These are phyloP conservation scores for Lentinula detonsa DNA, from an alignment of 768 basidiomycete genomes.

Conservation along the genomic window DNA sequence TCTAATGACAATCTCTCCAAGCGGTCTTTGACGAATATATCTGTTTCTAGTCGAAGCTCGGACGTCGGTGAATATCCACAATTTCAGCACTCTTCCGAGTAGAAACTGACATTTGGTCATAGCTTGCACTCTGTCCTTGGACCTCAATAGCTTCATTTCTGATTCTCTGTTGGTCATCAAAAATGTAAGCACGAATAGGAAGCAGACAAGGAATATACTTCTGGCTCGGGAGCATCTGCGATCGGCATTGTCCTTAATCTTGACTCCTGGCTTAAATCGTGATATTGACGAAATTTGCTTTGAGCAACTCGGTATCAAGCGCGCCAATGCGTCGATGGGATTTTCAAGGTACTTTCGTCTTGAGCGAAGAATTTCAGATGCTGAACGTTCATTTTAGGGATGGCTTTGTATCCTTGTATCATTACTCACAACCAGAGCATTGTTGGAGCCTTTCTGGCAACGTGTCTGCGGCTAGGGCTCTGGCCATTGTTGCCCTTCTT, in stretches of 20 bases:
- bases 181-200: conserved; percentile 39
- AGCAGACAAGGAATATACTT: conserved; percentile 34
- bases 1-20: conserved; percentile 17
- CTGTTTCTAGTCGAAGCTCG: conserved; percentile 11
- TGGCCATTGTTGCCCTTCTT: conserved; percentile 63
- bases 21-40: conserved; percentile 19
- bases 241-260: conserved; percentile 51
- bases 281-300: conserved; percentile 68
- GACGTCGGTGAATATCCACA: conserved; percentile 17
- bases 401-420: conserved; percentile 36
- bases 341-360: conserved; percentile 35
- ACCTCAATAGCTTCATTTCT: conserved; percentile 46
- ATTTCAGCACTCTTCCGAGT: not conserved
- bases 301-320: conserved; percentile 44
- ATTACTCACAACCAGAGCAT: conserved; percentile 27
- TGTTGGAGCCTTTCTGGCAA: conserved; percentile 71
- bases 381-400: conserved; percentile 21
- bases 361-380: not conserved
- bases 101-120: not conserved
- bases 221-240: conserved; percentile 51
- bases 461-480: conserved; percentile 62
- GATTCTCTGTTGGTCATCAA: conserved; percentile 45
- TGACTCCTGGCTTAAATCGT: conserved; percentile 65
- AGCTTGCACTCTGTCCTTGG: conserved; percentile 46
- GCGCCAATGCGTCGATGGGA: conserved; percentile 36